Conservation (phyloP, 257 asterid genomes). For the Ophiorrhiza pumila region DNA sequence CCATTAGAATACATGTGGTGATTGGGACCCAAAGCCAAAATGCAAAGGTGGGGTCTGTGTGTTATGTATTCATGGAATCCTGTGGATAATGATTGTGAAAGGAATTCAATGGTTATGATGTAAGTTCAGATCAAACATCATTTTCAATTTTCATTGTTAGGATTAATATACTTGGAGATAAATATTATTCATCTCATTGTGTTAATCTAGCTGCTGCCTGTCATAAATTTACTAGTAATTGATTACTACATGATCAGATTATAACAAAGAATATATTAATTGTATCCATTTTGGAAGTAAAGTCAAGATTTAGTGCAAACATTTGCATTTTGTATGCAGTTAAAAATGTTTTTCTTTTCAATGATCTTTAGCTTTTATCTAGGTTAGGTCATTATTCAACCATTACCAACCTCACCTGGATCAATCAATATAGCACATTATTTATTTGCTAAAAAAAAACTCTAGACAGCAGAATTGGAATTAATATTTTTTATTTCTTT, state of each 20-base stretch:
- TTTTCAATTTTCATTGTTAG: constrained; percentile 11
- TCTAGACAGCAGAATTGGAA: background rate
- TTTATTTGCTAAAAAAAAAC: too few relatives aligned
- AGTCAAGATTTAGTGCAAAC: too few relatives aligned
- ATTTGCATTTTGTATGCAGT: too few relatives aligned
- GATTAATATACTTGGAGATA: background rate
- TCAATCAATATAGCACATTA: too few relatives aligned
- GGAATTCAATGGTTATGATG: constrained; percentile 20
- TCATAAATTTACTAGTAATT: too few relatives aligned
- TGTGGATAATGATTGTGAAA: constrained; percentile 19
- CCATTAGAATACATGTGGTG: constrained; percentile 10
- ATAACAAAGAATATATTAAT: too few relatives aligned
- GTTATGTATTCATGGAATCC: constrained; percentile 19
- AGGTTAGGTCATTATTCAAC: background rate
- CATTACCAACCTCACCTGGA: background rate
- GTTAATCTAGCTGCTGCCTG: too few relatives aligned
- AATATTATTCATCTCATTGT: too few relatives aligned
- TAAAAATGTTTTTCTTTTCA: background rate
- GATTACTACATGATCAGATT: too few relatives aligned
- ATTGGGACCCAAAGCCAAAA: constrained; percentile 15
- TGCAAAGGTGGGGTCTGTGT: constrained; percentile 5
- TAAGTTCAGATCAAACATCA: constrained; percentile 11
- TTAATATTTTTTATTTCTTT: background rate
- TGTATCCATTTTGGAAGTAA: too few relatives aligned
- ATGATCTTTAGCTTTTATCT: background rate